Percentiles rank a stretch among this genome's conserved stretches.
Evolutionary conservation across 768 basidiomycete genomes (phyloP).

Genomic region (Hypholoma sublateritium): DNA sequence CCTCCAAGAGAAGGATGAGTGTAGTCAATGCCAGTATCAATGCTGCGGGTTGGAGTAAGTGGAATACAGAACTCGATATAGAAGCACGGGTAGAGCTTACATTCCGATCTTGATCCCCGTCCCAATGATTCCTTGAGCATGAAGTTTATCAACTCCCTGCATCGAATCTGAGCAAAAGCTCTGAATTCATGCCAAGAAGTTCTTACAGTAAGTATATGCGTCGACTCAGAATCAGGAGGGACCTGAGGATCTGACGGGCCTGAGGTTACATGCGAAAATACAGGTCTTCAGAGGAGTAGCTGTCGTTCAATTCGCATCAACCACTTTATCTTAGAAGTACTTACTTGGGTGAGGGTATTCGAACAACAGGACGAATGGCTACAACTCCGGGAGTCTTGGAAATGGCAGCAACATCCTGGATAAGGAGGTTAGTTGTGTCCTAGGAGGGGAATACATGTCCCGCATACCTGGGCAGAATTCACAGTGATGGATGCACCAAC

Average conservation of each 20-base stretch:
- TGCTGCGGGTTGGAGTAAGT: slow-evolving; percentile 25
- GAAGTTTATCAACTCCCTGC: slow-evolving; percentile 64
- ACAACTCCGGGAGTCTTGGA: slow-evolving; percentile 49
- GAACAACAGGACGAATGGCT: slow-evolving; percentile 54
- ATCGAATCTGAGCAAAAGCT: background rate
- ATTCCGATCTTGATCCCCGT: slow-evolving; percentile 69
- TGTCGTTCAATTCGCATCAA: background rate
- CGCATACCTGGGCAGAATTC: slow-evolving; percentile 24
- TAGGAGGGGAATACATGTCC: background rate
- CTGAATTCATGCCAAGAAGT: background rate
- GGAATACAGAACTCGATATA: background rate
- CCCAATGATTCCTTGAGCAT: slow-evolving; percentile 61
- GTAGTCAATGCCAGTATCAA: slow-evolving; percentile 60
- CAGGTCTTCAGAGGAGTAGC: slow-evolving; percentile 33
- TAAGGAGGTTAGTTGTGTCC: background rate
- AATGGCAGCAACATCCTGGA: slow-evolving; percentile 48
- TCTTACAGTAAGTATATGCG: slow-evolving; percentile 54
- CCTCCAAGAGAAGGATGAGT: slow-evolving; percentile 56
- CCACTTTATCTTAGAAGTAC: slow-evolving; percentile 2
- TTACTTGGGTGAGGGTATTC: slow-evolving; percentile 42
- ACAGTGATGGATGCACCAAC: slow-evolving; percentile 57
- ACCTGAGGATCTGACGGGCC: slow-evolving; percentile 40
- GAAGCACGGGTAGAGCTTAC: slow-evolving; percentile 30
- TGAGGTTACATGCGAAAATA: slow-evolving; percentile 39
- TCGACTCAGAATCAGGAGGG: slow-evolving; percentile 46